phyloP scores from a whole-genome alignment of 2,329 filamentous ascomycete genomes.

The Claviceps fusiformis region DNA sequence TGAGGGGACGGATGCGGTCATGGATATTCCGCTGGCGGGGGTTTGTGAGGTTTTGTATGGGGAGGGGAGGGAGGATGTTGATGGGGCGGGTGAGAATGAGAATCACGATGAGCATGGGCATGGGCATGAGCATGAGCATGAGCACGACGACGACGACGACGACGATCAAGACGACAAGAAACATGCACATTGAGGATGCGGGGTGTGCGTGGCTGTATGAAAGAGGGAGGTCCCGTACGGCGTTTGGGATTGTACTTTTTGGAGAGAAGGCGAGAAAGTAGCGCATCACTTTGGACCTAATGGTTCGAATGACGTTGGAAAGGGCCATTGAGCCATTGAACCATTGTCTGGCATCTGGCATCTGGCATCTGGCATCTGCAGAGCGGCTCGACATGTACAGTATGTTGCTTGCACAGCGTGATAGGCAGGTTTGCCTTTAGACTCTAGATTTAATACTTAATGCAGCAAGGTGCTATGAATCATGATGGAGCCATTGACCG shows the following conservation, averaged over 20 bases:
- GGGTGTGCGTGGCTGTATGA: neutral
- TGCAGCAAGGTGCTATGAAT: neutral
- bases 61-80: conserved; percentile 25
- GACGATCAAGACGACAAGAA: no score
- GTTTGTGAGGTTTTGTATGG: conserved; percentile 93
- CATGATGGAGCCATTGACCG: no score
- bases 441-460: neutral
- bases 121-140: neutral
- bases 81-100: neutral
- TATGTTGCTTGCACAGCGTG: neutral
- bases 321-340: no score
- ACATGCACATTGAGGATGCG: neutral
- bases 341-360: neutral
- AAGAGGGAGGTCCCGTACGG: neutral
- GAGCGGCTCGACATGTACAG: neutral
- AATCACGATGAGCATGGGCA: neutral
- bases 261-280: no score
- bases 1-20: conserved; percentile 86
- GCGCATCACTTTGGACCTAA: no score
- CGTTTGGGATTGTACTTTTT: no score
- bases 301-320: no score
- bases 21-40: conserved; percentile 90
- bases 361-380: neutral
- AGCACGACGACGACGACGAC: neutral
- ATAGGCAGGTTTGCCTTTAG: neutral